Conservation (phyloP, 495 filamentous ascomycete genomes). For the Talaromyces thailandensis region DNA sequence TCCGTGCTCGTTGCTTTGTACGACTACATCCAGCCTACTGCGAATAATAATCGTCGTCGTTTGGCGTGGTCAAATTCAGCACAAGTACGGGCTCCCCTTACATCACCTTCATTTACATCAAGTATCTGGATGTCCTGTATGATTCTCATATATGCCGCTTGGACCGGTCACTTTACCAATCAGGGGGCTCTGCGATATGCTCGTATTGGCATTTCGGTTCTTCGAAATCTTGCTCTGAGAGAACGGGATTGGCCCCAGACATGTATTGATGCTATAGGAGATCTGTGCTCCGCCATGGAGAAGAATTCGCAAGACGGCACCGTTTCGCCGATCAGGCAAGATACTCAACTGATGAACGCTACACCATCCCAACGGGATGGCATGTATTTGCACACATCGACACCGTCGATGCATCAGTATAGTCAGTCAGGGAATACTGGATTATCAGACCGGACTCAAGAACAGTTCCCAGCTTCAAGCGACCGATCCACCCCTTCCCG, state of each 20-base stretch:
- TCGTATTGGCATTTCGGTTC: conserved; percentile 20
- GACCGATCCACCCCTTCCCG: background rate
- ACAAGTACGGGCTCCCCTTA: conserved; percentile 17
- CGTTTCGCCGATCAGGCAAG: background rate
- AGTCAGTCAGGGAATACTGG: background rate
- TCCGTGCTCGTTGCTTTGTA: conserved; percentile 26
- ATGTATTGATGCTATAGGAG: conserved; percentile 31
- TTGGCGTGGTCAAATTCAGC: background rate
- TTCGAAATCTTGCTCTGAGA: conserved; percentile 26
- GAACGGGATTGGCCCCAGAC: conserved; percentile 32
- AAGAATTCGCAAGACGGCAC: conserved; percentile 3
- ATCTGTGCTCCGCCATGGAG: conserved; percentile 26
- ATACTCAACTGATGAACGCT: background rate
- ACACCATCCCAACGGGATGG: background rate
- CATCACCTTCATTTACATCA: conserved; percentile 41
- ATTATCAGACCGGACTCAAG: background rate
- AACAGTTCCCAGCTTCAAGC: background rate
- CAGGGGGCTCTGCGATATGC: conserved; percentile 26
- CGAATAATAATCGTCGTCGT: background rate
- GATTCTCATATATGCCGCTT: conserved; percentile 37
- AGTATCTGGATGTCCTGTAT: conserved; percentile 40
- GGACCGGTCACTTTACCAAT: conserved; percentile 25
- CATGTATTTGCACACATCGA: background rate
- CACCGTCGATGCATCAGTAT: background rate
- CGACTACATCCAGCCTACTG: conserved; percentile 18